These are phyloP conservation scores for Oryza coarctata DNA, from an alignment of 176 grass and related monocot genomes.

Conservation along the genomic window DNA sequence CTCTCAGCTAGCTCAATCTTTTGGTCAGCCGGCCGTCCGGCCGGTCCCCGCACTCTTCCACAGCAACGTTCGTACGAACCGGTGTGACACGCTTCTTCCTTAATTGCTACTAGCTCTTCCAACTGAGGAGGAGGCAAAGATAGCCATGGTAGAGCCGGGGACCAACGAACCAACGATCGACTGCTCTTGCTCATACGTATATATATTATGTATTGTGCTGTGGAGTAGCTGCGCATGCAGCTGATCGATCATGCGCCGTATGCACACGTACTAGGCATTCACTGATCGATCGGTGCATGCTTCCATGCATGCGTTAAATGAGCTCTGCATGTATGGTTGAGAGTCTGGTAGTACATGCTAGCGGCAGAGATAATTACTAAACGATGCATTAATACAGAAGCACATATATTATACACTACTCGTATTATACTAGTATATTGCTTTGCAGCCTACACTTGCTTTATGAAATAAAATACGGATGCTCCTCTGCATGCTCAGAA, in stretches of 20 bases:
- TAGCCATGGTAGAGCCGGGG: too few species aligned
- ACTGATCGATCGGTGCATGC: background rate
- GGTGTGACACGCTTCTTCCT: background rate
- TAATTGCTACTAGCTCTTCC: background rate
- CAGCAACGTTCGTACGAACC: background rate
- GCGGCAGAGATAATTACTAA: background rate
- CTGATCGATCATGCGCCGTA: too few species aligned
- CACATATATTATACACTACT: background rate
- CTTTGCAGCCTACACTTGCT: background rate
- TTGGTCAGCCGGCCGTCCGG: background rate
- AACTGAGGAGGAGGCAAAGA: too few species aligned
- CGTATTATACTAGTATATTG: background rate
- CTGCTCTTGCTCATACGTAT: too few species aligned
- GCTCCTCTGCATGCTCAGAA: background rate
- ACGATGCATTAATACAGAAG: background rate
- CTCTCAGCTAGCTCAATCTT: background rate
- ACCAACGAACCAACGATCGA: too few species aligned
- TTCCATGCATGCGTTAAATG: background rate
- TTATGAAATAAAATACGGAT: background rate
- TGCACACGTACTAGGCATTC: background rate
- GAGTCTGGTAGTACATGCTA: background rate
- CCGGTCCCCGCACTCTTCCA: background rate
- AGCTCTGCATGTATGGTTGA: background rate
- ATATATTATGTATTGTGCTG: too few species aligned
- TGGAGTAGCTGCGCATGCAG: too few species aligned